Evolutionary conservation across 352 stramenopile genomes (phyloP).

Genomic region (Phytophthora meadii): DNA sequence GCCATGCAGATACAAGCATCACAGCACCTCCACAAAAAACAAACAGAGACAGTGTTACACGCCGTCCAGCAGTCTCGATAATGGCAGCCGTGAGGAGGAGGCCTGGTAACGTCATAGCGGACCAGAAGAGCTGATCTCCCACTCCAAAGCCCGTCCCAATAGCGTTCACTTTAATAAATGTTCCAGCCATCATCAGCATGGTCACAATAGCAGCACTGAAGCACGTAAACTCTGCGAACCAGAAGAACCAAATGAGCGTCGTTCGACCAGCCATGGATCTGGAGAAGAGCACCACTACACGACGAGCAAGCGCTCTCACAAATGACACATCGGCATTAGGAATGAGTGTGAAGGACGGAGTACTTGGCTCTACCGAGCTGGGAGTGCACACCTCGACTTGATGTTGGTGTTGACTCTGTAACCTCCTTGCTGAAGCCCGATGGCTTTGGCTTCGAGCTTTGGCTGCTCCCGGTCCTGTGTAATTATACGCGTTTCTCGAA

Average conservation of each 20-base stretch:
- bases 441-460: constrained; percentile 26
- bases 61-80: constrained; percentile 45
- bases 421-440: constrained; percentile 31
- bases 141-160: constrained; percentile 16
- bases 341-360: constrained; percentile 36
- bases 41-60: constrained; percentile 41
- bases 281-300: constrained; percentile 52
- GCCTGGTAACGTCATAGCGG: constrained; percentile 44
- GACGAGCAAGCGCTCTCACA: constrained; percentile 43
- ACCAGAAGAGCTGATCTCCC: constrained; percentile 45
- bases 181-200: constrained; percentile 37
- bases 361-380: constrained; percentile 28
- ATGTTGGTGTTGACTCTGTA: constrained; percentile 24
- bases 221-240: constrained; percentile 33
- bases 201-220: constrained; percentile 34
- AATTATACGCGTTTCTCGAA: constrained; percentile 13
- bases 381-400: constrained; percentile 23
- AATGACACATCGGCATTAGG: constrained; percentile 44
- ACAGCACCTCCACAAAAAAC: constrained; percentile 32
- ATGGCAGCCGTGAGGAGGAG: constrained; percentile 51
- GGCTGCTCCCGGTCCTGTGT: constrained; percentile 24
- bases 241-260: constrained; percentile 55
- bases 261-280: constrained; percentile 46
- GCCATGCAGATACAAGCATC: constrained; percentile 35
- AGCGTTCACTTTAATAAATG: constrained; percentile 31